These are phyloP conservation scores for Termitomyces sp. DNA, from an alignment of 768 basidiomycete species.

Conservation along the genomic window DNA sequence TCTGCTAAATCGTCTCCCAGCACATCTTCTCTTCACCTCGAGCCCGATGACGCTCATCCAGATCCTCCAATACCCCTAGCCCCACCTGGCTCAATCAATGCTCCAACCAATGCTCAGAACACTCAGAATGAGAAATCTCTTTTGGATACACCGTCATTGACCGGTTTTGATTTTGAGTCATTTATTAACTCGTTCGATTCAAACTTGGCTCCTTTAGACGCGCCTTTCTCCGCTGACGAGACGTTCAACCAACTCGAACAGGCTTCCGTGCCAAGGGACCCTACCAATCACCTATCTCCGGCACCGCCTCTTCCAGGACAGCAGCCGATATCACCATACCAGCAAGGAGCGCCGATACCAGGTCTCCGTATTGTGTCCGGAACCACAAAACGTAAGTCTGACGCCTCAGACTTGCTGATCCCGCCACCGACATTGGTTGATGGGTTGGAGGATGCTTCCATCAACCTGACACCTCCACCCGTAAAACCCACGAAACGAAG, in stretches of 20 bases:
- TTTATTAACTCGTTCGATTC: constrained; percentile 11
- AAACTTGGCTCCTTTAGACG: not conserved
- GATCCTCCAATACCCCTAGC: constrained; percentile 1
- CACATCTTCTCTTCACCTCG: constrained; percentile 7
- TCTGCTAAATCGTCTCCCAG: constrained; percentile 5
- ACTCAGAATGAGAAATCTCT: not conserved
- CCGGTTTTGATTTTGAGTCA: constrained; percentile 13
- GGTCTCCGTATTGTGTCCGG: constrained; percentile 5
- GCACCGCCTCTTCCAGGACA: not conserved
- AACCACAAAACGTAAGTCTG: constrained; percentile 14
- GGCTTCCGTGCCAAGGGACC: not conserved
- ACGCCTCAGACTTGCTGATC: constrained; percentile 11
- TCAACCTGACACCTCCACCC: not conserved
- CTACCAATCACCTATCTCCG: not conserved
- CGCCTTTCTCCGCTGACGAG: constrained; percentile 2
- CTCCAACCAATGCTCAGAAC: not conserved
- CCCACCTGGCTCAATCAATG: not conserved
- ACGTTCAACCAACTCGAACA: constrained; percentile 5
- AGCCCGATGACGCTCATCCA: constrained; percentile 1
- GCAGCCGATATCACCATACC: not conserved
- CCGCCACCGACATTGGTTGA: not conserved
- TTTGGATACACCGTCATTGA: not conserved
- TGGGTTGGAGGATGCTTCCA: not conserved
- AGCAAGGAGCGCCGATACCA: constrained; percentile 9
- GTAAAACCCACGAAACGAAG: constrained; percentile 15